Evolutionary conservation across 352 stramenopile genomes (phyloP).

Genomic region (Pythium dissotocum): DNA sequence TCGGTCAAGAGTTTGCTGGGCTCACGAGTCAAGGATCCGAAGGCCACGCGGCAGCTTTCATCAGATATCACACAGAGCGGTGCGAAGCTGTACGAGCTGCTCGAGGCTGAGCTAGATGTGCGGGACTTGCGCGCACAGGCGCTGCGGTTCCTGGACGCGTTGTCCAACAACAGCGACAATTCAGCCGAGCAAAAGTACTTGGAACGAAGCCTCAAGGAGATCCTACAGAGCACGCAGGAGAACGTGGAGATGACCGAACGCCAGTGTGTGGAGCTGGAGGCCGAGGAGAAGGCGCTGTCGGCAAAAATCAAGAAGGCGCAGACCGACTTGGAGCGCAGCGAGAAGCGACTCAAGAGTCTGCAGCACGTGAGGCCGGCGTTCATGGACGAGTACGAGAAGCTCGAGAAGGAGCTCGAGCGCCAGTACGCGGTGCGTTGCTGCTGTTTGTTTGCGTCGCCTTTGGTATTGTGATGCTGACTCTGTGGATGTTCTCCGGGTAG

Average conservation of each 20-base stretch:
- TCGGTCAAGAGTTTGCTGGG: conserved; percentile 71
- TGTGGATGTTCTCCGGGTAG: conserved; percentile 19
- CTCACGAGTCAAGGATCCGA: conserved; percentile 86
- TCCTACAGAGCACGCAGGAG: conserved; percentile 76
- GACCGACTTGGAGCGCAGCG: conserved; percentile 93
- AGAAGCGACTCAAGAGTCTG: conserved; percentile 93
- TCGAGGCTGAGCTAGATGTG: conserved; percentile 91
- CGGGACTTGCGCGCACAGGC: conserved; percentile 78
- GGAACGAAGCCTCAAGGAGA: conserved; percentile 80
- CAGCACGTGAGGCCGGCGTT: conserved; percentile 94
- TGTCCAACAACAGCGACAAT: conserved; percentile 85
- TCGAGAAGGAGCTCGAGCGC: conserved; percentile 95
- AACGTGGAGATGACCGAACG: conserved; percentile 86
- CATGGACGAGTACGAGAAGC: conserved; percentile 98
- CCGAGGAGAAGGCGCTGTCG: conserved; percentile 89
- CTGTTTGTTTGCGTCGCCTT: background rate
- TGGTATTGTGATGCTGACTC: background rate
- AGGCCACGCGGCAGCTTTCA: conserved; percentile 88
- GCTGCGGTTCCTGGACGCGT: conserved; percentile 91
- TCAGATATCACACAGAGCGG: conserved; percentile 94
- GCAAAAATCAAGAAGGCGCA: conserved; percentile 95
- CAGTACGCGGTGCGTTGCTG: conserved; percentile 86
- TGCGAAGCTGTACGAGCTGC: conserved; percentile 90
- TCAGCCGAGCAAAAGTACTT: conserved; percentile 88
- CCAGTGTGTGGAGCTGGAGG: conserved; percentile 91